Percentiles rank a stretch among this genome's conserved stretches.
Evolutionary conservation across 345 rosid species (phyloP).

Genomic region (Sonneratia alba): DNA sequence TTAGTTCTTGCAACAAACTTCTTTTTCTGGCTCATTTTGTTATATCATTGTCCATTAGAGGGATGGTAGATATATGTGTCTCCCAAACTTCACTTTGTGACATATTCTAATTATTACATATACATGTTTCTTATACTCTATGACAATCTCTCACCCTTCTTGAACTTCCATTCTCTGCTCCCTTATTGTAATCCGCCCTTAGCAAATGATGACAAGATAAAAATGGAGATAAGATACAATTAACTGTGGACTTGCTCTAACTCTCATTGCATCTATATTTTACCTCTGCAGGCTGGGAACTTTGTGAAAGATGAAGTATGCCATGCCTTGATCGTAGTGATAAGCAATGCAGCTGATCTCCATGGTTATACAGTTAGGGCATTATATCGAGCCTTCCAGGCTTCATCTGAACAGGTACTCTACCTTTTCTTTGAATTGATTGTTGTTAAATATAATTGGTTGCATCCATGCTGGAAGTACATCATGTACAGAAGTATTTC

Average conservation of each 20-base stretch:
- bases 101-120: background rate
- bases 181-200: background rate
- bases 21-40: background rate
- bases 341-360: slow-evolving; percentile 90
- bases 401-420: slow-evolving; percentile 71
- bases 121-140: background rate
- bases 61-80: background rate
- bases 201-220: background rate
- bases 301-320: slow-evolving; percentile 98
- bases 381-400: slow-evolving; percentile 64
- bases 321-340: slow-evolving; percentile 88
- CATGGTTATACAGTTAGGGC: slow-evolving; percentile 95
- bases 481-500: slow-evolving; percentile 7
- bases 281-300: slow-evolving; percentile 85
- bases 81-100: background rate
- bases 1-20: background rate
- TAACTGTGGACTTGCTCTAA: background rate
- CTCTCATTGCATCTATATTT: slow-evolving; percentile 15
- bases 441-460: background rate
- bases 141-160: background rate
- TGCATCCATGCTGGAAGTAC: background rate
- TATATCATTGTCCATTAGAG: background rate
- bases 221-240: background rate
- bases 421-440: background rate
- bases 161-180: background rate